Evolutionary conservation across 371 early-diverging fungal genomes (phyloP), one percentile per base, ranked within the genome.

Genomic region (Mucor saturninus): DNA sequence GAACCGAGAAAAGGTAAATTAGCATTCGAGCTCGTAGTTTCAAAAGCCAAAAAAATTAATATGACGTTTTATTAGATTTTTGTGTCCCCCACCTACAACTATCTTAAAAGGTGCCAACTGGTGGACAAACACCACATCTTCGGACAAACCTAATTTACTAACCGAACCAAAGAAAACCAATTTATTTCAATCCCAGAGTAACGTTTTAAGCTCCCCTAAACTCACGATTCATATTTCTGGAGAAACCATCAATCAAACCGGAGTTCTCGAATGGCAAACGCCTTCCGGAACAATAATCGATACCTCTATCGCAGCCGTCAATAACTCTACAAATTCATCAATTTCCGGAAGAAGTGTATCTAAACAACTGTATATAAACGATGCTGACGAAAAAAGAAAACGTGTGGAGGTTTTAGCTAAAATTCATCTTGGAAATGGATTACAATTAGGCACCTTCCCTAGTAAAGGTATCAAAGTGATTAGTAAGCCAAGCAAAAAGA

Each of bases 71-170:
- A 13, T 61, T 46, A 81, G 84, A 64, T 91, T 92, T 57, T 64
- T 92, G 32, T 91, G 92, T 56, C 93, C 93, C n/a, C 92, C 93
- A 30, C 93, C 93, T 5, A 91, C 92, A 10, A 88, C 91, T 2
- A 79, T 91, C 64, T 77, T 92, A 26, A 80, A 90, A 57, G 92
- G 92, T 43, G 76, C 85, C 26, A 76, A 81, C 51, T 91, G 91
- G 90, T 87, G 84, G 85, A 74, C 79, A 31, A 63, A 58, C 26
- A 57, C 46, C 11, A 13, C 39, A 38, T 21, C 40, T 13, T 14
- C 61, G 48, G 62, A 64, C 58, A 69, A 64, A 42, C 38, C 45
- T 51, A 51, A 56, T 62, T 48, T 54, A 28, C 30, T 51, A 45
- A 46, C 70, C 56, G 59, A 65, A 8, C 71, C 71, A 35, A 67